phyloP scores from a whole-genome alignment of 73 alveolate genomes.

The Urostyla sp. region DNA sequence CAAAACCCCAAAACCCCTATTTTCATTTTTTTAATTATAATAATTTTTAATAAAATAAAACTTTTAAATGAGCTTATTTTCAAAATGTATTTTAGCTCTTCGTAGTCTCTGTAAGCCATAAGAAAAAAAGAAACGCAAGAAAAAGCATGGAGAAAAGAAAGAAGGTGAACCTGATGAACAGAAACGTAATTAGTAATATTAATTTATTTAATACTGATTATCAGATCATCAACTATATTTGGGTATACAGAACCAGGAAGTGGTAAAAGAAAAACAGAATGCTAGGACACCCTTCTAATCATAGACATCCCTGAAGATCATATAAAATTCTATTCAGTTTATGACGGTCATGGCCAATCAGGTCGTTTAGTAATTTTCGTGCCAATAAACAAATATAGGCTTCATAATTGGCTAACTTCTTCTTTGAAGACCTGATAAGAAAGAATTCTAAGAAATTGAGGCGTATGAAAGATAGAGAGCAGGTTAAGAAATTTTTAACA shows the following conservation, averaged over 20 bases:
- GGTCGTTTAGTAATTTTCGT: constrained; percentile 45
- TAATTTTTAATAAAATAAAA: constrained; percentile 1
- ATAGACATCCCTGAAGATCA: constrained; percentile 61
- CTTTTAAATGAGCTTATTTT: not conserved
- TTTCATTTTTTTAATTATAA: not conserved
- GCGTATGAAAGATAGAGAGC: constrained; percentile 51
- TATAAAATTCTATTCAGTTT: constrained; percentile 51
- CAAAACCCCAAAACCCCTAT: not conserved
- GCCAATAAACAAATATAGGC: constrained; percentile 26
- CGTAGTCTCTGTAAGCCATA: constrained; percentile 24
- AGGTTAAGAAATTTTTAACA: constrained; percentile 42
- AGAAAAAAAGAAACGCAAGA: constrained; percentile 42
- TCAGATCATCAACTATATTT: constrained; percentile 30
- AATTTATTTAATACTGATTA: not conserved
- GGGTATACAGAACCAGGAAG: constrained; percentile 55
- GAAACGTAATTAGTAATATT: constrained; percentile 22
- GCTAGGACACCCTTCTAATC: constrained; percentile 36
- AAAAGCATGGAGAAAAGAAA: constrained; percentile 8
- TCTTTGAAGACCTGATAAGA: constrained; percentile 40
- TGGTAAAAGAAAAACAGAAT: constrained; percentile 39
- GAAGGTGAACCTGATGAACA: constrained; percentile 38
- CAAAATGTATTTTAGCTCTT: constrained; percentile 35
- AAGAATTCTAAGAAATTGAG: constrained; percentile 48
- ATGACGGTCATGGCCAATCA: constrained; percentile 64
- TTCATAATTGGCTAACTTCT: constrained; percentile 44